A percentile compares a stretch with the other conserved stretches of the same genome.
Conservation (phyloP, 768 basidiomycete species). For the Amanita muscaria region DNA sequence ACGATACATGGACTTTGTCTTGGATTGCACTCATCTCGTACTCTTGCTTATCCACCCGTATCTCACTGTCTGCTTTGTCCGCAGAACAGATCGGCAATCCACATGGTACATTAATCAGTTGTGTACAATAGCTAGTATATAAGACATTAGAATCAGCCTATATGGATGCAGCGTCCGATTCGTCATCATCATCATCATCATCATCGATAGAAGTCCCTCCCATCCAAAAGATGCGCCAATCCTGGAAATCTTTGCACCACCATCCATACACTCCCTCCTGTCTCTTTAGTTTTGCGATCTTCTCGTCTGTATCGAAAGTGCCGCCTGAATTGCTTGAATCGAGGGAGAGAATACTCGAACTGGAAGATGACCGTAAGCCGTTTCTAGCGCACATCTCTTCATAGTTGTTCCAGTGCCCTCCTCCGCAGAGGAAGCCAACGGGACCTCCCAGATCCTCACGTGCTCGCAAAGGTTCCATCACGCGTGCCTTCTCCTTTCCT, state of each 20-base stretch:
- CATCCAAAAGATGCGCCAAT: constrained; percentile 80
- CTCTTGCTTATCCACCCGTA: constrained; percentile 2
- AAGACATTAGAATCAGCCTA: not conserved
- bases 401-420: constrained; percentile 43
- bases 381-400: constrained; percentile 25
- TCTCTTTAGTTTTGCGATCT: constrained; percentile 33
- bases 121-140: constrained; percentile 11
- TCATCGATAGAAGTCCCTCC: constrained; percentile 36
- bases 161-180: not conserved
- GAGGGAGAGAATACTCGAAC: constrained; percentile 32
- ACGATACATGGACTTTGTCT: not conserved
- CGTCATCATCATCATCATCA: not conserved
- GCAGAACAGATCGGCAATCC: too few relatives aligned
- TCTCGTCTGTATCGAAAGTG: constrained; percentile 46
- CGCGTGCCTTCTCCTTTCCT: constrained; percentile 36
- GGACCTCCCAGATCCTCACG: constrained; percentile 61
- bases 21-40: constrained; percentile 4
- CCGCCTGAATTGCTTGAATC: constrained; percentile 37
- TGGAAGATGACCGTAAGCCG: constrained; percentile 35
- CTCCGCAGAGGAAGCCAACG: constrained; percentile 44
- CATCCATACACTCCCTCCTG: constrained; percentile 73
- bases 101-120: constrained; percentile 6
- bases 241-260: constrained; percentile 62
- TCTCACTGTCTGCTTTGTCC: constrained; percentile 1
- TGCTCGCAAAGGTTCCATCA: constrained; percentile 25